Base-by-base conservation (phyloP, 75 land plant species). In the Cupressus sempervirens region DNA sequence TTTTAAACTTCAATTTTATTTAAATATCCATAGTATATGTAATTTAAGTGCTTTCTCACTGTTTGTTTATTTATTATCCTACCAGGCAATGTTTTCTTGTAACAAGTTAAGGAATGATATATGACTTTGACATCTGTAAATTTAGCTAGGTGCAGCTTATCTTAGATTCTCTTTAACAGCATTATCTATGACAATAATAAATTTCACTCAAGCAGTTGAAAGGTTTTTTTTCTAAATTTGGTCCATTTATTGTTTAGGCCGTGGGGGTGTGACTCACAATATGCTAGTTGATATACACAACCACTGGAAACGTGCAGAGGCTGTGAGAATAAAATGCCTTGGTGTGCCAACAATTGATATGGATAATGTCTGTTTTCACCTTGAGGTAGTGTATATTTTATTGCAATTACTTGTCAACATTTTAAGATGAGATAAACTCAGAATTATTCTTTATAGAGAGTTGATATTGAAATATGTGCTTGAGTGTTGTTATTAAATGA, bases 271-370 rank as follows among this genome's bases (percentile, higher is more conserved):
- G 68, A 96, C 98, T n/a, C 98, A 96, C 81, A 96, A 96, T 85
- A 91, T 92, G 93, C 88, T 96, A 62, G 92, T 95, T 87, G 91
- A 93, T 76, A 89, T 96, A 13, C 98, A 96, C 89, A 93, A 88
- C 67, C 98, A 96, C 68, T 96, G 98, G 98, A 96, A 92, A 86
- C 91, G 92, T 74, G 92, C 93, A 16, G 95, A 92, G 73, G 97
- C 94, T 52, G 91, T 94, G 38, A 92, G 94, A 73, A 91, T 96
- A 83, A 95, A 95, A 86, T 96, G 98, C 82, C 91, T 94, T 85
- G 98, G 98, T 65, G 94, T 93, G 11, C 98, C 98, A 20, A 96
- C 98, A 68, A 87, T 96, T 68, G 95, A 96, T 86, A 96, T 96
- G 95, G 97, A 93, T 74, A 96, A 96, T 86, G 89, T 96, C 8